Percentiles rank a stretch among this genome's conserved stretches.
Evolutionary conservation across 768 basidiomycete species (phyloP).

Genomic region (Clitopilus hobsonii): DNA sequence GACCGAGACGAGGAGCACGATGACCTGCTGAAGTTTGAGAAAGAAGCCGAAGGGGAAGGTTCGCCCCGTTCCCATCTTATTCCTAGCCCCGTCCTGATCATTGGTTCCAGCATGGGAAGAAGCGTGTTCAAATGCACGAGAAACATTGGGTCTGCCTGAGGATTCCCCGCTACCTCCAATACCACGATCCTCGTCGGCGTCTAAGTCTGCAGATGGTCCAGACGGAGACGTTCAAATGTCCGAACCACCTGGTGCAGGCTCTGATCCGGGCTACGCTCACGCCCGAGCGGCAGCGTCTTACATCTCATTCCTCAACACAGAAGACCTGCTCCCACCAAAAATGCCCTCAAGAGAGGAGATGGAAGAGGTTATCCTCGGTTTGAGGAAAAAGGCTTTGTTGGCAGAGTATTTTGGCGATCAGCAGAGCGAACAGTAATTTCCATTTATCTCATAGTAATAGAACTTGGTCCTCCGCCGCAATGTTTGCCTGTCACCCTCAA

Average conservation of each 20-base stretch:
- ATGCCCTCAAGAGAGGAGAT: constrained; percentile 75
- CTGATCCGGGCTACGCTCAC: constrained; percentile 29
- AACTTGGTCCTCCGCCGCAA: no score
- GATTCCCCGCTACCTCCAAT: constrained; percentile 43
- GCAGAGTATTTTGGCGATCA: constrained; percentile 61
- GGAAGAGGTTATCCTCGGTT: constrained; percentile 67
- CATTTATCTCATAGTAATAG: background rate
- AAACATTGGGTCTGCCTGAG: constrained; percentile 43
- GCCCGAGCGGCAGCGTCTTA: constrained; percentile 62
- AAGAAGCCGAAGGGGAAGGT: constrained; percentile 71
- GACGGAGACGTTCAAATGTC: constrained; percentile 39
- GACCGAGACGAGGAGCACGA: constrained; percentile 80
- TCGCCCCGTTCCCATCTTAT: constrained; percentile 16
- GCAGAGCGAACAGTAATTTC: background rate
- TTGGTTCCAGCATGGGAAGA: constrained; percentile 57
- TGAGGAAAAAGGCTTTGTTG: constrained; percentile 78
- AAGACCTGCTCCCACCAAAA: constrained; percentile 69
- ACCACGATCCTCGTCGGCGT: constrained; percentile 38
- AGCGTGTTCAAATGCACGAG: constrained; percentile 50
- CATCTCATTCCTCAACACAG: constrained; percentile 71
- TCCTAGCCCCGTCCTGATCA: constrained; percentile 2
- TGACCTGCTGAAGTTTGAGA: constrained; percentile 67
- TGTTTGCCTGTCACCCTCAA: no score
- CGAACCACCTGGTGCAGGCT: constrained; percentile 21
- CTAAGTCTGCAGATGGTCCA: constrained; percentile 26